phyloP scores from a whole-genome alignment of 305 asterid genomes.

The Solanum hybrid region DNA sequence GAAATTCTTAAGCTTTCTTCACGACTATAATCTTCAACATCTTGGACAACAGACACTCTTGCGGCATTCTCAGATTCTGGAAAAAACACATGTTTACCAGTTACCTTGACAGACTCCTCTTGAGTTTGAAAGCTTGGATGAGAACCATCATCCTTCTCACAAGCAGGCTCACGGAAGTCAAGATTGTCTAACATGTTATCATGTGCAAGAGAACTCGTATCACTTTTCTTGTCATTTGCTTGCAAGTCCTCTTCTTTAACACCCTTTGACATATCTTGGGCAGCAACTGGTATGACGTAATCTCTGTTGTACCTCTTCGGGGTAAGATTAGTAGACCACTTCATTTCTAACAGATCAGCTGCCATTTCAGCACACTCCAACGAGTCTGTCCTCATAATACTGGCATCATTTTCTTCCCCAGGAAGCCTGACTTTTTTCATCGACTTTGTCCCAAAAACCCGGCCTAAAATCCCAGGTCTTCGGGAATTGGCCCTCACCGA shows the following conservation, averaged over 20 bases:
- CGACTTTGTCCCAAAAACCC: slow-evolving; percentile 56
- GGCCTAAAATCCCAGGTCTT: slow-evolving; percentile 44
- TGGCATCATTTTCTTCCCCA: slow-evolving; percentile 18
- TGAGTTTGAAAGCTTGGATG: slow-evolving; percentile 2
- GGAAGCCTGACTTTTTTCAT: slow-evolving; percentile 13
- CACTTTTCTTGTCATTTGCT: slow-evolving; percentile 1
- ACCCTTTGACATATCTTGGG: slow-evolving; percentile 17
- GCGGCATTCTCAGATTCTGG: slow-evolving; percentile 14
- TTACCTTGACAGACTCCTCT: slow-evolving; percentile 10
- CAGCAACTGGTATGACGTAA: slow-evolving; percentile 12
- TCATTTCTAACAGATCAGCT: slow-evolving; percentile 87
- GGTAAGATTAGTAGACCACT: slow-evolving; percentile 74
- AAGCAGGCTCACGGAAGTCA: neutral
- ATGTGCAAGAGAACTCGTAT: neutral
- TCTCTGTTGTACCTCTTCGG: slow-evolving; percentile 28
- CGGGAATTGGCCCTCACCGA: slow-evolving; percentile 34
- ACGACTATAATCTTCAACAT: slow-evolving; percentile 8
- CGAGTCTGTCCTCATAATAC: slow-evolving; percentile 34
- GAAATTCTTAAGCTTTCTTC: slow-evolving; percentile 5
- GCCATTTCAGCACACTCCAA: slow-evolving; percentile 86
- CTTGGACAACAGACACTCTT: slow-evolving; percentile 13
- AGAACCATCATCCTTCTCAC: slow-evolving; percentile 4
- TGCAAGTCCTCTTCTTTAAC: slow-evolving; percentile 12
- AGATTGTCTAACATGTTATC: neutral
- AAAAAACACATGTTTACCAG: slow-evolving; percentile 13